Base-by-base conservation (phyloP, 192 early-diverging fungal species). In the Blastocladiella britannica region DNA sequence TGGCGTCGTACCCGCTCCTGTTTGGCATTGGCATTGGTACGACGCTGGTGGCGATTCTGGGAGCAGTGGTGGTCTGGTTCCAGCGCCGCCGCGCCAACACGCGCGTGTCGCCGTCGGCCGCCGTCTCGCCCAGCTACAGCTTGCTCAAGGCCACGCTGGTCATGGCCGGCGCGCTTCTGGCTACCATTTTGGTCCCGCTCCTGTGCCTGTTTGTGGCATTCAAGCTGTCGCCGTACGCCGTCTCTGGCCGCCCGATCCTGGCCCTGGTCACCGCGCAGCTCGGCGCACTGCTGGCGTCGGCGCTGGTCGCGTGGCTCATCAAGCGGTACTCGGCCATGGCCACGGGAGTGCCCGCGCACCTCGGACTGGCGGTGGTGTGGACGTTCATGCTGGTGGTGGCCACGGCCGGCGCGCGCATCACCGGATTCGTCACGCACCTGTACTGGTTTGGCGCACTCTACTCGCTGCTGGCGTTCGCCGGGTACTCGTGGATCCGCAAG, bases 401-500 rank as follows among this genome's bases (percentile, higher is more conserved):
- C 37, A 20, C 37, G 37, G 37, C 37, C 37, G n/a, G 12, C 15
- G 37, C 37, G 37, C n/a, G 12, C 37, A 47, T 47, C 15, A 47
- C n/a, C 15, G 12, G 15, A 20, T 47, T 47, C 4, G n/a, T 47
- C 15, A 20, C 37, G 37, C 37, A 47, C 37, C 37, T 47, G 15
- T 47, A 47, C 37, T 47, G 37, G 37, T 47, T n/a, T n/a, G n/a
- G n/a, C n/a, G n/a, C n/a, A n/a, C n/a, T 47, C 37, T 47, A 47
- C 37, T 20, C 37, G 15, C n/a, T n/a, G n/a, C n/a, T n/a, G n/a
- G n/a, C n/a, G n/a, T n/a, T n/a, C n/a, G n/a, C n/a, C n/a, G n/a
- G n/a, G n/a, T n/a, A n/a, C n/a, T n/a, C n/a, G n/a, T n/a, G n/a
- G n/a, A n/a, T n/a, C n/a, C n/a, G n/a, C n/a, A n/a, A n/a, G n/a